phyloP scores from a whole-genome alignment of 331 rosid genomes.

The Malus hybrid region DNA sequence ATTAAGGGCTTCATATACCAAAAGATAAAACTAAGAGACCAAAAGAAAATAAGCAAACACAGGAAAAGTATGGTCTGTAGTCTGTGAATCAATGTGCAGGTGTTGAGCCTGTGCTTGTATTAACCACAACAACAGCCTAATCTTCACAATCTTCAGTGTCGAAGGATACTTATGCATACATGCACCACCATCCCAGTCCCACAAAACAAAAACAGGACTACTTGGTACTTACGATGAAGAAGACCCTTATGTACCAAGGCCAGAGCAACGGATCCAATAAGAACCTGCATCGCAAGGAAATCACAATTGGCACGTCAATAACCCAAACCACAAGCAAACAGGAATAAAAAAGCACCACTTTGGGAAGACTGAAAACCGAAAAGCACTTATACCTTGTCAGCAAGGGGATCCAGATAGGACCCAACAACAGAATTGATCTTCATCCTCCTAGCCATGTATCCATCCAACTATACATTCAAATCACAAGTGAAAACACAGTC shows the following conservation, averaged over 20 bases:
- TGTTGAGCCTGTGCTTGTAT: not conserved
- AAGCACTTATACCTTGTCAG: conserved; percentile 64
- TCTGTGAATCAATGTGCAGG: not conserved
- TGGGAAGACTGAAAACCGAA: not conserved
- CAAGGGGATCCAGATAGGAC: conserved; percentile 94
- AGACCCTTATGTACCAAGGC: conserved; percentile 80
- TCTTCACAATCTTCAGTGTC: not conserved
- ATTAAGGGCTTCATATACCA: not conserved
- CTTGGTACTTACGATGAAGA: conserved; percentile 84
- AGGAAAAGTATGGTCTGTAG: not conserved
- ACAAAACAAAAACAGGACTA: not conserved
- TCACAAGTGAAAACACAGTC: not conserved
- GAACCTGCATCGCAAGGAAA: conserved; percentile 46
- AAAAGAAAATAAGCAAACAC: not conserved
- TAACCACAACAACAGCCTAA: not conserved
- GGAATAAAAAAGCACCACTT: not conserved
- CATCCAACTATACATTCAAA: conserved; percentile 59
- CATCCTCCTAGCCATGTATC: conserved; percentile 82
- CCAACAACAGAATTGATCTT: conserved; percentile 90
- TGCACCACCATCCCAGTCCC: not conserved
- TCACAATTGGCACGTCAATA: not conserved
- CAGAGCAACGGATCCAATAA: conserved; percentile 84
- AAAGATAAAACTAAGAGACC: not conserved
- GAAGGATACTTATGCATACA: not conserved
- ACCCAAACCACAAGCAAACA: conserved; percentile 1